These are phyloP conservation scores for Agaricus subrufescens DNA, from an alignment of 768 basidiomycete genomes.

Conservation along the genomic window DNA sequence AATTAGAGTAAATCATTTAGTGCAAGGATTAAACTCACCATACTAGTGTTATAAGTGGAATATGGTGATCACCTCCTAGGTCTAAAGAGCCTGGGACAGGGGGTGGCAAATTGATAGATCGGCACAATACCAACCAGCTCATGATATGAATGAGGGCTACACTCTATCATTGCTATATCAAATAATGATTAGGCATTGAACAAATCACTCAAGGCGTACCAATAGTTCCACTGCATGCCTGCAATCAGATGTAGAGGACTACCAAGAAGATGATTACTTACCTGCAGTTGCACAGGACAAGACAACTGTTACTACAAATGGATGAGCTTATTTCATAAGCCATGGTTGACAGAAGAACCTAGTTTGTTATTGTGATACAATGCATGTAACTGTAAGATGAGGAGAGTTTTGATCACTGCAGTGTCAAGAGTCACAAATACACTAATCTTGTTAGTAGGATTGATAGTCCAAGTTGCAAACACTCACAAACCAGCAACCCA, in stretches of 20 bases:
- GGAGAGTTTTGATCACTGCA: constrained; percentile 4
- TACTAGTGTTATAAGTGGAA: background rate
- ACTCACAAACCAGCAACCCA: constrained; percentile 7
- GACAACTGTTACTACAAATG: background rate
- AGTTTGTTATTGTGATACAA: background rate
- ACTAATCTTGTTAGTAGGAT: background rate
- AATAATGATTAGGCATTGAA: no score
- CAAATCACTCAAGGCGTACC: background rate
- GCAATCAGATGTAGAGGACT: background rate
- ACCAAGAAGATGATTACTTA: background rate
- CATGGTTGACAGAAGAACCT: background rate
- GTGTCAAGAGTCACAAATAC: background rate
- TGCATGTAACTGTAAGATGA: background rate
- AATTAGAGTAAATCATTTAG: no score
- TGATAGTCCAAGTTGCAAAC: background rate
- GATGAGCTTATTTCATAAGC: background rate
- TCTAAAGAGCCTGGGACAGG: no score
- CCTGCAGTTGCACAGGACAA: background rate
- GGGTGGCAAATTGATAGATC: no score
- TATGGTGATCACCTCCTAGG: background rate
- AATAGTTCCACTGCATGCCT: background rate
- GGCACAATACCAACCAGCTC: no score
- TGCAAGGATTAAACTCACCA: background rate
- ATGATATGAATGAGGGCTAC: background rate
- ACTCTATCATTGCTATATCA: background rate